Percentiles rank a stretch among this genome's conserved stretches.
These are phyloP conservation scores for Escovopsis sp. DNA, from an alignment of 2,329 filamentous ascomycete genomes.

Conservation along the genomic window DNA sequence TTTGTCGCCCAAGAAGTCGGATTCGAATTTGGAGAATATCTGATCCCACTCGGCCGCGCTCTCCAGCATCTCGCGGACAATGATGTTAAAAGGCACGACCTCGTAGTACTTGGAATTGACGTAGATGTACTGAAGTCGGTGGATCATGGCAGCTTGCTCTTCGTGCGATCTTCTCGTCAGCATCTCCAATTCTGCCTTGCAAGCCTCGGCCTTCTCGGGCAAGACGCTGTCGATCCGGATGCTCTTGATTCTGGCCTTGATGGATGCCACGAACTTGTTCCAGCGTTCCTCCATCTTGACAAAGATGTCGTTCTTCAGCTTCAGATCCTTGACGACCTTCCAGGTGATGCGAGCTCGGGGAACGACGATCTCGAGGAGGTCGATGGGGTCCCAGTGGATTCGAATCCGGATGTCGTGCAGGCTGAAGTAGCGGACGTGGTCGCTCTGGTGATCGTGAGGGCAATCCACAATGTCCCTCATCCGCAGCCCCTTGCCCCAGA, in stretches of 20 bases:
- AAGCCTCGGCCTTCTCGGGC: conserved; percentile 72
- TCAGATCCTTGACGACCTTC: conserved; percentile 92
- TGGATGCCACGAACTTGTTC: conserved; percentile 74
- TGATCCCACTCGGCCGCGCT: conserved; percentile 90
- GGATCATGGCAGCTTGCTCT: conserved; percentile 60
- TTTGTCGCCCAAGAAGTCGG: conserved; percentile 89
- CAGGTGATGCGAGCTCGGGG: conserved; percentile 83
- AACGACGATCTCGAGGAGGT: conserved; percentile 86
- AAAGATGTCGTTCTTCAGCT: conserved; percentile 85
- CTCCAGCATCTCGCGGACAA: conserved; percentile 80
- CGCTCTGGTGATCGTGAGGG: conserved; percentile 79
- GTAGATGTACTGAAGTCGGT: conserved; percentile 77
- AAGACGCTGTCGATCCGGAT: conserved; percentile 87
- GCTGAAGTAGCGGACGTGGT: conserved; percentile 88
- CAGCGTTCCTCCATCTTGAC: conserved; percentile 67
- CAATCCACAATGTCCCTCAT: conserved; percentile 58
- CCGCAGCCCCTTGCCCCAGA: conserved; percentile 79
- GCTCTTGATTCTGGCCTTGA: conserved; percentile 67
- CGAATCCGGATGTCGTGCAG: conserved; percentile 73
- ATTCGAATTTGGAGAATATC: conserved; percentile 79
- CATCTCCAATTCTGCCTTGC: conserved; percentile 65
- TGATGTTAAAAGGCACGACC: conserved; percentile 81
- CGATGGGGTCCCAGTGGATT: conserved; percentile 85
- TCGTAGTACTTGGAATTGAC: conserved; percentile 94
- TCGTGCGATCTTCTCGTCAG: conserved; percentile 69